Base-by-base conservation (phyloP, 1,284 basidiomycete genomes). In the Leucocoprinus gongylophorus region DNA sequence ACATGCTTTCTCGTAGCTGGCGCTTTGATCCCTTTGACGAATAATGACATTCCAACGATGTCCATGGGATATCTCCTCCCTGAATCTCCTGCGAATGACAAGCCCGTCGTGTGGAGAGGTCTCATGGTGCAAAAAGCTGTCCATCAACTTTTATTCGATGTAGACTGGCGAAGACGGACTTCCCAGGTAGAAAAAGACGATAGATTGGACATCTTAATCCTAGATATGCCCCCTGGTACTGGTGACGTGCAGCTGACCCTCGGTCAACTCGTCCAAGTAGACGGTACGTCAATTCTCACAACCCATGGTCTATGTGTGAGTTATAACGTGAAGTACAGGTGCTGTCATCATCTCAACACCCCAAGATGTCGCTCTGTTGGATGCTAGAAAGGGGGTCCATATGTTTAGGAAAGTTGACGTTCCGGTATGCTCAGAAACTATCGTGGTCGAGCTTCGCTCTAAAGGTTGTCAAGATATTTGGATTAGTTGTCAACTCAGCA, bases 91-190 rank as follows among this genome's bases (percentile, higher is more conserved):
- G 71, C 68, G 38, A 71, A 71, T 46, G 88, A 94, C 61, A 83
- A 83, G 0, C 84, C 93, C 0, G 79, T 98, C 17, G 92, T 95
- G 21, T 99, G 95, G 95, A 79, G 95, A 35, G 95, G 95, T 1
- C 80, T 98, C 46, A 98, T 99, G 95, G 97, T 99, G 1, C 95
- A 97, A 72, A 99, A 99, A 65, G 95, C 95, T 21, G 93, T 95
- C 0, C 95, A 98, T 67, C 92, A 99, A 65, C 75, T 99, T 0
- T 76, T 98, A 0, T 98, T 99, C 63, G 94, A 98, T 59, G 93
- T 98, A 2, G 95, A 98, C 65, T 99, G 97, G 95, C 38, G 46
- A 5, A 48, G 46, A 40, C 40, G 33, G 40, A 48, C 40, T 2
- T 20, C 29, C 21, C 29, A 52, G 6, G 57, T 59, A 4, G 69